These are phyloP conservation scores for Violaceomyces palustris DNA, from an alignment of 1,284 basidiomycete genomes.

Conservation along the genomic window DNA sequence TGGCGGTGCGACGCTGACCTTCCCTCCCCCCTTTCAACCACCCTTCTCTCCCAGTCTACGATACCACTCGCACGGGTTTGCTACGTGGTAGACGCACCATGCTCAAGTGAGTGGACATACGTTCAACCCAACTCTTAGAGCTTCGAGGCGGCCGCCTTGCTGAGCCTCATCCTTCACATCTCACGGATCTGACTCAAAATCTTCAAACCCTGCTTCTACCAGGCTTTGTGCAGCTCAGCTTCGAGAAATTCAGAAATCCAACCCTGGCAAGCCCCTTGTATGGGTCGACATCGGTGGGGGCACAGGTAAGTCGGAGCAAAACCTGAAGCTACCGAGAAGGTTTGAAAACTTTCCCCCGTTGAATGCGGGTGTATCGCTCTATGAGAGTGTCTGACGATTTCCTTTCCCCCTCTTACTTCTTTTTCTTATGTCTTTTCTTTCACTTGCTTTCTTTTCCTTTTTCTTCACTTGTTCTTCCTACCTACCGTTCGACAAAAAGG, in stretches of 20 bases:
- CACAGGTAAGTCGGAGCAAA: conserved; percentile 61
- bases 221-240: conserved; percentile 67
- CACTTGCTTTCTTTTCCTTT: not conserved
- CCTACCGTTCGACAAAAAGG: conserved; percentile 57
- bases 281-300: conserved; percentile 82
- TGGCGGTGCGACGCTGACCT: not conserved
- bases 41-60: conserved; percentile 36
- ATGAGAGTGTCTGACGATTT: no score
- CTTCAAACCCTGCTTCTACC: no score
- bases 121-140: no score
- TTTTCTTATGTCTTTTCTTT: not conserved
- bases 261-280: conserved; percentile 60
- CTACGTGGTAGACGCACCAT: conserved; percentile 50
- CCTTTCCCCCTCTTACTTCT: not conserved
- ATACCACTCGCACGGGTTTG: conserved; percentile 47
- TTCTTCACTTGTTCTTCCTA: not conserved
- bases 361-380: no score
- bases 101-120: conserved; percentile 37
- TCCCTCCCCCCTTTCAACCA: not conserved
- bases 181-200: no score
- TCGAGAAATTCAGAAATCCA: conserved; percentile 54
- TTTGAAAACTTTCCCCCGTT: no score
- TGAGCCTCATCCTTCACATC: no score
- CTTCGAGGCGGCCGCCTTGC: no score
- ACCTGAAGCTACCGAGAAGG: no score